Conservation (phyloP, 1,284 basidiomycete genomes). For the Pyrrhoderma lamaoense region DNA sequence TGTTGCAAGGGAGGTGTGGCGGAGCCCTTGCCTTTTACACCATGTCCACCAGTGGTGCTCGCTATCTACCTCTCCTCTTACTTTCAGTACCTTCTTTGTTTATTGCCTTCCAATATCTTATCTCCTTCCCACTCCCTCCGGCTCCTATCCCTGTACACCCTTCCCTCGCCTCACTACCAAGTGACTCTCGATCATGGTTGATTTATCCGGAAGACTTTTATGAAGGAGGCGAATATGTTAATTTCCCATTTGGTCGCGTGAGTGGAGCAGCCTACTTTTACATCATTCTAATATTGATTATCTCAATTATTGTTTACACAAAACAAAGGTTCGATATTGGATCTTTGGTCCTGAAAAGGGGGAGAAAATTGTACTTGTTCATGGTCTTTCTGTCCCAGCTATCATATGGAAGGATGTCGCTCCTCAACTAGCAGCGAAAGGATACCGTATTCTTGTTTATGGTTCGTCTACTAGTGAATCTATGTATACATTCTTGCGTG, state of each 20-base stretch:
- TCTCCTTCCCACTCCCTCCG: slow-evolving; percentile 55
- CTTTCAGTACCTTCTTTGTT: slow-evolving; percentile 53
- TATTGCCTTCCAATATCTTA: slow-evolving; percentile 50
- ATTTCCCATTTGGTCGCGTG: slow-evolving; percentile 54
- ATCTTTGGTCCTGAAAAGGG: slow-evolving; percentile 63
- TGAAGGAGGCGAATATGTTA: slow-evolving; percentile 56
- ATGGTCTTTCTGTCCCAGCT: slow-evolving; percentile 69
- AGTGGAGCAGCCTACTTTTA: slow-evolving; percentile 20
- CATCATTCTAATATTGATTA: too few species aligned
- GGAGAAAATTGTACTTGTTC: slow-evolving; percentile 66
- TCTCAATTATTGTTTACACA: slow-evolving; percentile 4
- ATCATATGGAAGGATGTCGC: slow-evolving; percentile 70
- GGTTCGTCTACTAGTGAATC: slow-evolving; percentile 36
- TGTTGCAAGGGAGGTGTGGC: too few species aligned
- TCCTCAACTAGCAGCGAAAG: slow-evolving; percentile 48
- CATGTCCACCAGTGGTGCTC: background rate
- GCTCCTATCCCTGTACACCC: slow-evolving; percentile 39
- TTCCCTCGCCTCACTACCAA: slow-evolving; percentile 52
- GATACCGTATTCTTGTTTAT: slow-evolving; percentile 69
- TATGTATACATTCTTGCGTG: background rate
- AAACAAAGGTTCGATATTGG: slow-evolving; percentile 60
- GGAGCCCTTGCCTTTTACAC: too few species aligned
- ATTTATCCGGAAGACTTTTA: slow-evolving; percentile 67
- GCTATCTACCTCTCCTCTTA: slow-evolving; percentile 44
- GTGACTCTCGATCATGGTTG: slow-evolving; percentile 45